phyloP scores from a whole-genome alignment of 805 yeast genomes.

The Schwanniomyces occidentalis region DNA sequence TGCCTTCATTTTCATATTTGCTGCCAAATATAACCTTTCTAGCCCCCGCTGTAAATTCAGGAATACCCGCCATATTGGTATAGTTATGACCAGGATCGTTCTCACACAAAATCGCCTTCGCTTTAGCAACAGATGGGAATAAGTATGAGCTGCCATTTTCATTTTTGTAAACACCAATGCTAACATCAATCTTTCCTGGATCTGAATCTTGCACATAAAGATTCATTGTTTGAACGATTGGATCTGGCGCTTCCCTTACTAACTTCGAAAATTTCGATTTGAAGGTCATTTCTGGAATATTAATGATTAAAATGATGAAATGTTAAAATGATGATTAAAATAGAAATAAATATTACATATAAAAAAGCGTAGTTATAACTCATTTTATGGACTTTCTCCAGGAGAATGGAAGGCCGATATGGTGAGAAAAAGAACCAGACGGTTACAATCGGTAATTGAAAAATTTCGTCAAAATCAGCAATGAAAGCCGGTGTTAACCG shows the following conservation, averaged over 20 bases:
- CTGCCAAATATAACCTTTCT: constrained; percentile 38
- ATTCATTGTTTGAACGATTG: constrained; percentile 24
- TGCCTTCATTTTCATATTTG: constrained; percentile 19
- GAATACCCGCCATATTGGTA: constrained; percentile 42
- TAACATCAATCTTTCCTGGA: constrained; percentile 39
- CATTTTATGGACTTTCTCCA: too few relatives aligned
- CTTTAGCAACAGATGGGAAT: constrained; percentile 38
- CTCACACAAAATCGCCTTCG: constrained; percentile 30
- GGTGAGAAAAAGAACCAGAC: too few relatives aligned
- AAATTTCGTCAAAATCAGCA: too few relatives aligned
- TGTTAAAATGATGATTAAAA: too few relatives aligned
- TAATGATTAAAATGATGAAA: too few relatives aligned
- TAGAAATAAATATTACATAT: too few relatives aligned
- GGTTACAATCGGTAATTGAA: too few relatives aligned
- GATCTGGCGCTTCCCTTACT: constrained; percentile 25
- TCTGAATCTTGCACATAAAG: constrained; percentile 23
- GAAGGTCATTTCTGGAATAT: constrained; percentile 20
- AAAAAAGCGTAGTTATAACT: too few relatives aligned
- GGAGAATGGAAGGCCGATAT: too few relatives aligned
- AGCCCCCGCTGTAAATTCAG: constrained; percentile 35
- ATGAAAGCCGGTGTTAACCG: too few relatives aligned
- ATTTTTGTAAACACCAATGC: constrained; percentile 48
- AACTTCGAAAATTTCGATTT: constrained; percentile 18
- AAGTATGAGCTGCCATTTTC: constrained; percentile 36
- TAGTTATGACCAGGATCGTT: constrained; percentile 48